A percentile compares a stretch with the other conserved stretches of the same genome.
Evolutionary conservation across 1,284 basidiomycete genomes (phyloP).

Genomic region (Cutaneotrichosporon arboriforme): DNA sequence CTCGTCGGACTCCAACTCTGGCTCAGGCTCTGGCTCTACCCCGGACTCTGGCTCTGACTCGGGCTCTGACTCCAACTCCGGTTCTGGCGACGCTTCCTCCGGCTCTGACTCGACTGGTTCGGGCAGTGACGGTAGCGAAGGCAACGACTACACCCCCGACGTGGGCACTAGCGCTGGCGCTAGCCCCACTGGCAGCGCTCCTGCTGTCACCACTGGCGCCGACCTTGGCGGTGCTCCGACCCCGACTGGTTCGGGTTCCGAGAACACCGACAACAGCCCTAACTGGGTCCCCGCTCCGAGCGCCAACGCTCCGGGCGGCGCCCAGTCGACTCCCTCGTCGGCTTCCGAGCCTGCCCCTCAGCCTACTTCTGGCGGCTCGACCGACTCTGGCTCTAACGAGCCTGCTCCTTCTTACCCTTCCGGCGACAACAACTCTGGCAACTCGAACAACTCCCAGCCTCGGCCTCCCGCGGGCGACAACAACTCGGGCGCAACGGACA

Average conservation of each 20-base stretch:
- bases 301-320: slow-evolving; percentile 16
- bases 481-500: too few species aligned
- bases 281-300: slow-evolving; percentile 28
- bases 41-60: background rate
- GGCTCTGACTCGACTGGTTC: background rate
- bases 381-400: background rate
- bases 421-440: background rate
- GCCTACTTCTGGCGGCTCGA: background rate
- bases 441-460: background rate
- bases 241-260: background rate
- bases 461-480: background rate
- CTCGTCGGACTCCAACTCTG: background rate
- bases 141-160: slow-evolving; percentile 1
- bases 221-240: slow-evolving; percentile 6
- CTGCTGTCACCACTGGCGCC: slow-evolving; percentile 5
- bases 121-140: background rate
- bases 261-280: slow-evolving; percentile 17
- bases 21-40: background rate
- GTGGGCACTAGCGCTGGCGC: background rate
- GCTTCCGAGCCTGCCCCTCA: slow-evolving; percentile 2
- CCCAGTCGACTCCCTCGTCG: background rate
- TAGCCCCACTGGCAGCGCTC: background rate
- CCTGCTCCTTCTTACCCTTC: background rate
- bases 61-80: background rate
- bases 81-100: background rate